phyloP scores from a whole-genome alignment of 106 monocot genomes.

The Agapanthus africanus region DNA sequence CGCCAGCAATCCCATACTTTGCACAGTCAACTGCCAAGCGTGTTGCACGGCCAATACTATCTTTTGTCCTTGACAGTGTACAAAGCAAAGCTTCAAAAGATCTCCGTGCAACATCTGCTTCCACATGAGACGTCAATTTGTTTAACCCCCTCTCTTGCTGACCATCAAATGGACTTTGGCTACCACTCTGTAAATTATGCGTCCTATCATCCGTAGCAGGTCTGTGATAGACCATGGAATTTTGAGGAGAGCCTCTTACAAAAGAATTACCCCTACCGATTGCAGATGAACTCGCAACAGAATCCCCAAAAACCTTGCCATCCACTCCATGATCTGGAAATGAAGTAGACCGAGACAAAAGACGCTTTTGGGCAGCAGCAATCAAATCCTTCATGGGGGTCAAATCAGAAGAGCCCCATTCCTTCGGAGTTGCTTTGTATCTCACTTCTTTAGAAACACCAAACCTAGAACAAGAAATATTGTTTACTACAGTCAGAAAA shows the following conservation, averaged over 20 bases:
- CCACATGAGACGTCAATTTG: conserved; percentile 26
- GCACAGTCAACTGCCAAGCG: conserved; percentile 83
- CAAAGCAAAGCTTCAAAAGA: conserved; percentile 65
- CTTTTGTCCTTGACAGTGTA: conserved; percentile 86
- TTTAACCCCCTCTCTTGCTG: conserved; percentile 17
- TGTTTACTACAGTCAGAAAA: too few relatives aligned
- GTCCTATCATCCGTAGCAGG: conserved; percentile 35
- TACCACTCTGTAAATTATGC: conserved; percentile 20
- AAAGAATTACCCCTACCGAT: conserved; percentile 30
- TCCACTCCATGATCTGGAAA: conserved; percentile 32
- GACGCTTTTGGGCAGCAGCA: conserved; percentile 71
- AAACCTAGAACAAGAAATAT: too few relatives aligned
- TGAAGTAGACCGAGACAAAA: conserved; percentile 41
- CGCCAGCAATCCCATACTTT: conserved; percentile 72
- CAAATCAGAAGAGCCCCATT: conserved; percentile 36
- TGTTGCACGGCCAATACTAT: conserved; percentile 91
- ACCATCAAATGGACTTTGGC: too few relatives aligned
- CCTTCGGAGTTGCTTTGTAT: conserved; percentile 25
- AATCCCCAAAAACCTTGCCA: conserved; percentile 27
- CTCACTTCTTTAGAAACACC: too few relatives aligned
- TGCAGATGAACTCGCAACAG: conserved; percentile 24
- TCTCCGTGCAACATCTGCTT: conserved; percentile 68
- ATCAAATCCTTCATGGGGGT: conserved; percentile 64
- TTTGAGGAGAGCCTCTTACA: conserved; percentile 40
- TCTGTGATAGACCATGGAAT: conserved; percentile 9